Conservation (phyloP, 441 rosid species). For the Gossypium trilobum region DNA sequence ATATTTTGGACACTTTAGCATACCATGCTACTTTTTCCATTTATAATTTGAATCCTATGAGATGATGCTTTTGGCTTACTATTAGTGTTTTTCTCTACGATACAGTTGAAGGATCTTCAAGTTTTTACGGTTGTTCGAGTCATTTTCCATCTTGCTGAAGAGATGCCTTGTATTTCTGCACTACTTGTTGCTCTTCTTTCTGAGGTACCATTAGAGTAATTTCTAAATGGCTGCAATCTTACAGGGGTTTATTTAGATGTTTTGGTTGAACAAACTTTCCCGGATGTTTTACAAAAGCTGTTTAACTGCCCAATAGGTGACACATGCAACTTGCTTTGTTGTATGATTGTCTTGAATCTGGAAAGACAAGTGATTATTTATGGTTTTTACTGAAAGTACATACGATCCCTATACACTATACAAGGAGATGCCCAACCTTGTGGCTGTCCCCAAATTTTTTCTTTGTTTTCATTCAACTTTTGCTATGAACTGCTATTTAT, state of each 20-base stretch:
- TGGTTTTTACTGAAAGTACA: neutral
- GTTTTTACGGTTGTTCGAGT: constrained; percentile 83
- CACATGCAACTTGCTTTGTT: neutral
- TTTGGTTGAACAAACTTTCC: neutral
- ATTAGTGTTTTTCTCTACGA: constrained; percentile 19
- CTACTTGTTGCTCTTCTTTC: constrained; percentile 85
- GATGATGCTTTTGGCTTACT: constrained; percentile 6
- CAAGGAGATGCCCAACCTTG: neutral
- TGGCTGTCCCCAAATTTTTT: neutral
- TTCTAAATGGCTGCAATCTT: neutral
- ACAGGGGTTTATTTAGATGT: neutral
- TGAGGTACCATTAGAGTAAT: constrained; percentile 41
- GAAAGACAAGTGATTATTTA: neutral
- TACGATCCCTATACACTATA: neutral
- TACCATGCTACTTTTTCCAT: neutral
- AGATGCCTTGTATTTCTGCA: constrained; percentile 95
- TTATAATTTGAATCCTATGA: neutral
- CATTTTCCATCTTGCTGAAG: constrained; percentile 87
- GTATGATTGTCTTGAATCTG: neutral
- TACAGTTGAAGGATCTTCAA: constrained; percentile 93
- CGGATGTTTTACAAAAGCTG: neutral
- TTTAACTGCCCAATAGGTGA: neutral
- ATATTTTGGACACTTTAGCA: constrained; percentile 2
- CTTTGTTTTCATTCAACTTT: neutral
- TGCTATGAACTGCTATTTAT: neutral